Conservation (phyloP, 2,329 filamentous ascomycete genomes). For the Ophiocordyceps camponoti-floridani region DNA sequence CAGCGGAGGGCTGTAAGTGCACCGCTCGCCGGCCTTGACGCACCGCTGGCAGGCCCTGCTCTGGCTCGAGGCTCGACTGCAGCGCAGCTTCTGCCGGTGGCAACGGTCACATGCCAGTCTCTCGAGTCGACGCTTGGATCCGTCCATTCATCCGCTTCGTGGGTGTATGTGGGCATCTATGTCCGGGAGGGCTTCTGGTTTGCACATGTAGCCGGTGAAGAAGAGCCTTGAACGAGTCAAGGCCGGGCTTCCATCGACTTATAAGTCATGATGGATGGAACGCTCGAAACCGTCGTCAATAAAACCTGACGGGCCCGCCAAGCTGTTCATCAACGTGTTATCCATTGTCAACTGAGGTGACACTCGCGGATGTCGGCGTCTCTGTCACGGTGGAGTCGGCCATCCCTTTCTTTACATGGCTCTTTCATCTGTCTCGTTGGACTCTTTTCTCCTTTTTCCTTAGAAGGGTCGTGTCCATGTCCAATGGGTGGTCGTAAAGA, state of each 20-base stretch:
- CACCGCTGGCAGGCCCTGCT: conserved; percentile 2
- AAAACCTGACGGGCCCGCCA: not conserved
- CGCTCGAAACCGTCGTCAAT: not conserved
- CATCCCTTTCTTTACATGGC: not conserved
- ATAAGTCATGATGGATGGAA: not conserved
- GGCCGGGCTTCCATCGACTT: not conserved
- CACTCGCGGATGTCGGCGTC: not conserved
- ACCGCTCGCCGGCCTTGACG: conserved; percentile 2
- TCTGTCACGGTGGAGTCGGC: not conserved
- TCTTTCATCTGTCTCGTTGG: not conserved
- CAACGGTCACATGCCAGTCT: conserved; percentile 1
- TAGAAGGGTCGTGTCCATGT: not conserved
- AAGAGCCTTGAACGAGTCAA: not conserved
- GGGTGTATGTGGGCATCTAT: not conserved
- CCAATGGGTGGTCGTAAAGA: not conserved
- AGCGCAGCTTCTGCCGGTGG: conserved; percentile 2
- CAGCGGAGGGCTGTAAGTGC: conserved; percentile 3
- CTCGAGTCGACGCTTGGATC: conserved; percentile 1
- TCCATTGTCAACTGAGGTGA: not conserved
- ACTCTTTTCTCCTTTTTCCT: not conserved
- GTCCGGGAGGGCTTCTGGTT: not conserved
- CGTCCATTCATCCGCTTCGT: not conserved
- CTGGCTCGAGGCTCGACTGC: conserved; percentile 1
- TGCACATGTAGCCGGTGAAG: not conserved
- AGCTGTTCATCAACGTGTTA: not conserved